These are phyloP conservation scores for Erysimum cheiri DNA, from an alignment of 441 rosid genomes.

Conservation along the genomic window DNA sequence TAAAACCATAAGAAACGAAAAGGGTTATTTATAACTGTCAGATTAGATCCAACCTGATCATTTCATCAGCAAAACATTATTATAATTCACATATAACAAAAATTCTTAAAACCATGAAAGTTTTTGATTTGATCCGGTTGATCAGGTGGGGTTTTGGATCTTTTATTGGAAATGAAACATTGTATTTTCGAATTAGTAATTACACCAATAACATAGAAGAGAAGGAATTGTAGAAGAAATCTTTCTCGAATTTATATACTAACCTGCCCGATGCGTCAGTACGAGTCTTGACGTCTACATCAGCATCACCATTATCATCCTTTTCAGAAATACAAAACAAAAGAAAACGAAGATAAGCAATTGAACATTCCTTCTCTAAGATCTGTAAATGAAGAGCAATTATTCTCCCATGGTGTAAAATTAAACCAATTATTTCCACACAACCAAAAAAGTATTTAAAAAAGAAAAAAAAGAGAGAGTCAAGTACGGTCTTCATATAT, in stretches of 20 bases:
- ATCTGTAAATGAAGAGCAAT: slow-evolving; percentile 31
- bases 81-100: not conserved
- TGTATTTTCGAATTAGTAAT: not conserved
- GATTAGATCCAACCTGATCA: not conserved
- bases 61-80: slow-evolving; percentile 3
- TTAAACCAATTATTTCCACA: slow-evolving; percentile 32
- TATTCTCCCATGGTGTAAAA: slow-evolving; percentile 39
- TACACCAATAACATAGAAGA: slow-evolving; percentile 33
- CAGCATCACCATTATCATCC: slow-evolving; percentile 31
- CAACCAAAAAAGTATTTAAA: slow-evolving; percentile 8
- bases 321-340: not conserved
- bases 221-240: slow-evolving; percentile 20
- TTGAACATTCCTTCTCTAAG: slow-evolving; percentile 22
- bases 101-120: not conserved
- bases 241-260: slow-evolving; percentile 7
- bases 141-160: not conserved
- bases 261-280: slow-evolving; percentile 41
- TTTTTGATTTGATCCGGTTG: slow-evolving; percentile 13
- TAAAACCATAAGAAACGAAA: slow-evolving; percentile 25
- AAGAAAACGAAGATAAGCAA: slow-evolving; percentile 23
- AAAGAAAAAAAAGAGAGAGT: slow-evolving; percentile 3
- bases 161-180: not conserved
- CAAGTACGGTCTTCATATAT: slow-evolving; percentile 11
- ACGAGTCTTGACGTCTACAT: slow-evolving; percentile 30
- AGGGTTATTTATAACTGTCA: not conserved